Evolutionary conservation across 1,139 yeast genomes (phyloP).

Genomic region (Diutina scorzettiae): DNA sequence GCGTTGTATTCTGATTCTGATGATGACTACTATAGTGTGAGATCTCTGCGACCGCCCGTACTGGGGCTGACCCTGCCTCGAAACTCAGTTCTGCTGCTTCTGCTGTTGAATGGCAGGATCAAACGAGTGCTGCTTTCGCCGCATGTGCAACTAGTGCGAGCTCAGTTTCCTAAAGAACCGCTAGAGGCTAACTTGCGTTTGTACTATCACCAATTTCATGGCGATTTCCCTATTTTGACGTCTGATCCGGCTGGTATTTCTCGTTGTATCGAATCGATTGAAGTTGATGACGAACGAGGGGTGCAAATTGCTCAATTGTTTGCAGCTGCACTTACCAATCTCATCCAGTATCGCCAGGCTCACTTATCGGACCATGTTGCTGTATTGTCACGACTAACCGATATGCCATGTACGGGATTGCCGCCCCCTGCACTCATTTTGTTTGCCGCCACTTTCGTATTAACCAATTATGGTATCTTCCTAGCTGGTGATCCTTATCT

Average conservation of each 20-base stretch:
- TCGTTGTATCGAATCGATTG: constrained; percentile 12
- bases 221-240: constrained; percentile 47
- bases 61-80: constrained; percentile 31
- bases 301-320: constrained; percentile 37
- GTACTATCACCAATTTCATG: constrained; percentile 45
- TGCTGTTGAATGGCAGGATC: constrained; percentile 35
- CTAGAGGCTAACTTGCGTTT: constrained; percentile 16
- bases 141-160: background rate
- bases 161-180: background rate
- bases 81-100: constrained; percentile 31
- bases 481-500: constrained; percentile 48
- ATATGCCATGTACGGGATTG: constrained; percentile 13
- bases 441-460: constrained; percentile 35
- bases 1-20: constrained; percentile 22
- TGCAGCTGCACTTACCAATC: constrained; percentile 35
- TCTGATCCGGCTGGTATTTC: constrained; percentile 26
- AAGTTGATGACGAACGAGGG: constrained; percentile 21
- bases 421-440: constrained; percentile 22
- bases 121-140: constrained; percentile 13
- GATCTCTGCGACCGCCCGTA: constrained; percentile 12
- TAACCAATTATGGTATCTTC: constrained; percentile 44
- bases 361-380: constrained; percentile 29
- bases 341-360: constrained; percentile 29
- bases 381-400: constrained; percentile 30
- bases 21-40: constrained; percentile 28